Base-by-base conservation (phyloP, 257 asterid species). In the Dorcoceras hygrometricum region DNA sequence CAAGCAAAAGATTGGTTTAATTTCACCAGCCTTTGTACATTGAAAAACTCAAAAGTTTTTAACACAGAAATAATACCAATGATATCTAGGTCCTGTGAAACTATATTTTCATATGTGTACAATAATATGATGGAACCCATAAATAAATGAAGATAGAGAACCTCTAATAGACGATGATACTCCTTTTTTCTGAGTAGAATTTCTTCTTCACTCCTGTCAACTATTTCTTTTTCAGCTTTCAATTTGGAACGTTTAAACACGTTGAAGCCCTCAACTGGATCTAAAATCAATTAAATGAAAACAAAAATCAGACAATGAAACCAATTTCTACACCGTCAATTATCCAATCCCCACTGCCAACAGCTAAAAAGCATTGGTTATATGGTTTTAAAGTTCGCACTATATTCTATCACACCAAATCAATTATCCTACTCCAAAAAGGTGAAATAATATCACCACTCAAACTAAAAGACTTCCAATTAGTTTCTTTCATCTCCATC, bases 111-210 rank as follows among this genome's bases (percentile, higher is more conserved):
- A n/a, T 16, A 25, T 8, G 27, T n/a, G 8, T 4, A 48, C 10
- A 43, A n/a, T 23, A 59, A 74, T 31, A 55, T 64, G 63, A 67
- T 63, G 51, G 18, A 39, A 61, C 64, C 27, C 4, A 53, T 55
- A 66, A 23, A 65, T 46, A 12, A n/a, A 67, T 43, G 22, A 67
- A 62, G 5, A 39, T 34, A 63, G 55, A 72, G 55, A 72, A 91
- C 98, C 96, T 91, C 95, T 81, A 87, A 59, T 65, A 83, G 91
- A 67, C 80, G 89, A 80, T 89, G 69, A 73, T 85, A 89, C 78
- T 85, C 95, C 75, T 91, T 91, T 83, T 91, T 91, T 59, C 78
- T 83, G 73, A 64, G 75, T 29, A 63, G 9, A 73, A 76, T 64
- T 73, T 73, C 87, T 69, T 76, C 78, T 64, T 77, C 81, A 6